Base-by-base conservation (phyloP, 2,329 filamentous ascomycete species). In the Ascochyta koolunga region DNA sequence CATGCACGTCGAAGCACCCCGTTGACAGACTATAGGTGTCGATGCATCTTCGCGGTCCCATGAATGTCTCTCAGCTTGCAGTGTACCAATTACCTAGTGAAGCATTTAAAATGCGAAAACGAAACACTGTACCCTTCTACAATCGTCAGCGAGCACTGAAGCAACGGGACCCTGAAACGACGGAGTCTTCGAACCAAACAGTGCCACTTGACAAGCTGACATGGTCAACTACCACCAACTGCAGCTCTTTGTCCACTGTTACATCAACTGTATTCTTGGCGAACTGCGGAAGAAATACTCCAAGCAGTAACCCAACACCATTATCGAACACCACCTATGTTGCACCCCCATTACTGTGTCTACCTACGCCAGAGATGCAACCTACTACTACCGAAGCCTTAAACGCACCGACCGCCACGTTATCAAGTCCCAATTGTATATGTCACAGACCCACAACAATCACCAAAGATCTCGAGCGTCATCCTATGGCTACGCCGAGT, bases 1-100 rank as follows among this genome's bases (percentile, higher is more conserved):
- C 21, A 27, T 13, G 25, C 41, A 22, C 8, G 25, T 53, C 31
- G 58, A 33, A 18, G 19, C n/a, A 16, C 40, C 2, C 15, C n/a
- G 18, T 40, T 59, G n/a, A 61, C 33, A n/a, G 13, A 22, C 10
- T 35, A 36, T 55, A 91, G 88, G 79, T 92, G 25, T 90, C 88
- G 1, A 74, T 90, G 58, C 87, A 91, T 70, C 80, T 92, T 67
- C 86, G 89, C 62, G 90, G 89, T 3, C 89, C 89, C 1, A 72
- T 90, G 62, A 76, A 82, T 33, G 70, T 93, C 27, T 85, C 85
- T 67, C 82, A 89, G 61, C 80, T 91, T 49, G 89, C 88, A 10
- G 86, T 86, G 49, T 93, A 91, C 73, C 81, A 79, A 39, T 81
- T 84, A 7, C 65, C 67, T 5, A 48, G 43, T 16, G 59, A 67